Base-by-base conservation (phyloP, 2,329 filamentous ascomycete species). In the Trichoderma koningiopsis region DNA sequence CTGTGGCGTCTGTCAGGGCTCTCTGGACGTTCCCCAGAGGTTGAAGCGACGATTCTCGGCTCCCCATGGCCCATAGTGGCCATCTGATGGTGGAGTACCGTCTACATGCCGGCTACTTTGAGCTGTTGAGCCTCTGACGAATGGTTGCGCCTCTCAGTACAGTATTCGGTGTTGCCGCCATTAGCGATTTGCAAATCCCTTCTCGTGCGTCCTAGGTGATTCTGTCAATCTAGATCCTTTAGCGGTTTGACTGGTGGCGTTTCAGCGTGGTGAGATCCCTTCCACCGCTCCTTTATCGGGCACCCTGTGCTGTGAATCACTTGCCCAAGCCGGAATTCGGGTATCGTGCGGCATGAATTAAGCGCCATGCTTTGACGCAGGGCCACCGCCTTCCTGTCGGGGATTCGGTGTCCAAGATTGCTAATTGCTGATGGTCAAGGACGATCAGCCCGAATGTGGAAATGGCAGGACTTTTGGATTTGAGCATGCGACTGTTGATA, bases 1-100 rank as follows among this genome's bases (percentile, higher is more conserved):
- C 27, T 16, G 60, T 67, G 63, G 63, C 55, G 63, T 55, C 63
- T 67, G 63, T 67, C 63, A 59, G 63, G 55, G 40, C 52, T 55
- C 27, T 52, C 22, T 14, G 31, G 5, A 37, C 27, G 62, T 65
- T 59, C 63, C 55, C 55, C 40, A 59, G 63, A 67, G 22, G 63
- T 67, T 67, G 63, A 67, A 22, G 63, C 63, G 53, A 67, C 53
- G 40, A 29, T 58, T 52, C 40, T 35, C 40, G 31, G 27, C 40
- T 49, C 29, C 29, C 55, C 22, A 52, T 22, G 5, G n/a, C 60
- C 47, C 52, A 22, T 10, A 8, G 14, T 57, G 4, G 10, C 47
- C 14, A 11, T 27, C 10, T 10, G 24, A 33, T 3, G 40, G 13
- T 22, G 10, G 63, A 31, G 63, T 67, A 67, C 37, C 29, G 37